Evolutionary conservation across 106 monocot genomes (phyloP).

Genomic region (Narthecium ossifragum): DNA sequence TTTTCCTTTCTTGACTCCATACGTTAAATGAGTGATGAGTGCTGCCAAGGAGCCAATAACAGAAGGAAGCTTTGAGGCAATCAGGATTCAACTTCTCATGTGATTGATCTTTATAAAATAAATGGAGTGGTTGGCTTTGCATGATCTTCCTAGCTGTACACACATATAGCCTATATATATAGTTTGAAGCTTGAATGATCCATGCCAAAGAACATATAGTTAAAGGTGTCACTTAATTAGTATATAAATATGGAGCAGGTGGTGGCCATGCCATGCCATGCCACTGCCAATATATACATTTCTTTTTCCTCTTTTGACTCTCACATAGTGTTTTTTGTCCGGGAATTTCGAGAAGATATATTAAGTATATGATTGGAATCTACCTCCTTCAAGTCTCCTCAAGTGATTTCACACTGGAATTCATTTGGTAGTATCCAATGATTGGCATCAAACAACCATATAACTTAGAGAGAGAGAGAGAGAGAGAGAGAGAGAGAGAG

Average conservation of each 20-base stretch:
- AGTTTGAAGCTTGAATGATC: background rate
- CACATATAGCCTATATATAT: background rate
- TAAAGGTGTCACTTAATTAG: background rate
- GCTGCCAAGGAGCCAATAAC: too few species aligned
- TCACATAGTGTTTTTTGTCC: background rate
- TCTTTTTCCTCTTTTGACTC: background rate
- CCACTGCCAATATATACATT: background rate
- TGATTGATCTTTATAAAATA: background rate
- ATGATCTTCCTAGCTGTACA: background rate
- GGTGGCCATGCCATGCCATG: too few species aligned
- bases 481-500: too few species aligned
- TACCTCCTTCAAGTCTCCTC: background rate
- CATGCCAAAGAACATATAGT: background rate
- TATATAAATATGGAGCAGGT: background rate
- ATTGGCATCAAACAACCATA: background rate
- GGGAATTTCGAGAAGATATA: background rate
- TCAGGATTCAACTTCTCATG: too few species aligned
- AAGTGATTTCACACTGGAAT: background rate
- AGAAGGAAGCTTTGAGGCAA: too few species aligned
- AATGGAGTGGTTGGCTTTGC: background rate
- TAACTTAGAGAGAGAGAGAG: too few species aligned
- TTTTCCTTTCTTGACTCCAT: too few species aligned
- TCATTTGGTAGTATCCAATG: background rate
- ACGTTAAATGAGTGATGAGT: too few species aligned
- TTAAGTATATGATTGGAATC: background rate